phyloP scores from a whole-genome alignment of 495 filamentous ascomycete genomes.

The Penicillium angulare region DNA sequence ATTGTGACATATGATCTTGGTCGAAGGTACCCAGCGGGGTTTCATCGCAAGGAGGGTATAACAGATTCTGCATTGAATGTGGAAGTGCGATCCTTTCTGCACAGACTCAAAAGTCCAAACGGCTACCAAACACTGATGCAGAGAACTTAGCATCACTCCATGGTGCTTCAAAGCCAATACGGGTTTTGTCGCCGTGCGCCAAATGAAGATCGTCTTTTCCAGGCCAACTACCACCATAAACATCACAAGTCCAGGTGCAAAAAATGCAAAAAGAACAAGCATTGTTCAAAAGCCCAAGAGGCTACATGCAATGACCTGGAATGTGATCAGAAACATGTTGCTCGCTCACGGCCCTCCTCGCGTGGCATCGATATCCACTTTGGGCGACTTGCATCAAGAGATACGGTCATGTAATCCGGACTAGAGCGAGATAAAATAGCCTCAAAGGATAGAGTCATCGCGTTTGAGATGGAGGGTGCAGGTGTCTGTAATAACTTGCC shows the following conservation, averaged over 20 bases:
- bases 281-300: not conserved
- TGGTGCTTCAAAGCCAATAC: not conserved
- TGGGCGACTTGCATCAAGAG: constrained; percentile 26
- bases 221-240: constrained; percentile 17
- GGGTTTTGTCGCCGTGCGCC: constrained; percentile 10
- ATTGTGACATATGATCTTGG: constrained; percentile 37
- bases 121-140: not conserved
- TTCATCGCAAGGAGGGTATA: not conserved
- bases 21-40: constrained; percentile 6
- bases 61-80: not conserved
- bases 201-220: constrained; percentile 16
- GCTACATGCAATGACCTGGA: not conserved
- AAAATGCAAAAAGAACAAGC: not conserved
- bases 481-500: constrained; percentile 1
- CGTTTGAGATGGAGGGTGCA: constrained; percentile 41
- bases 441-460: constrained; percentile 22
- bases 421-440: constrained; percentile 22
- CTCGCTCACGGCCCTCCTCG: not conserved
- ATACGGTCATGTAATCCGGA: constrained; percentile 31
- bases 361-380: constrained; percentile 10
- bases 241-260: constrained; percentile 13
- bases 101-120: not conserved
- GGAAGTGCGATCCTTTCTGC: not conserved
- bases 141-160: not conserved
- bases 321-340: not conserved